phyloP scores from a whole-genome alignment of 176 grass and related monocot species.

The Olyra latifolia region DNA sequence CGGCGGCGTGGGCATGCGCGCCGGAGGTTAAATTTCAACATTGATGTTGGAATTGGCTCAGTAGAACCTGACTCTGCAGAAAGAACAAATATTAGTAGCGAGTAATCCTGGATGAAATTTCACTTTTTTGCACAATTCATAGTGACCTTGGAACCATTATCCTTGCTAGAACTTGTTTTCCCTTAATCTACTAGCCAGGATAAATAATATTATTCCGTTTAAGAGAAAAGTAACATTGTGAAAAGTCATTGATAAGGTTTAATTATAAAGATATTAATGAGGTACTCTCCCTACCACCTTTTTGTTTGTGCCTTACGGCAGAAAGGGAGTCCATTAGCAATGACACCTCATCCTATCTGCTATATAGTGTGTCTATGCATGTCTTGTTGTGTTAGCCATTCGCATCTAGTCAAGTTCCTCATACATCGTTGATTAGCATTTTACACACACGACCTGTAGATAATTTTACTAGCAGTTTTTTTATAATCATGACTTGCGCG shows the following conservation, averaged over 20 bases:
- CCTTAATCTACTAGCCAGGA: background rate
- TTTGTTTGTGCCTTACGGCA: background rate
- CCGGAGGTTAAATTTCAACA: background rate
- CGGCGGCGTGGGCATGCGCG: background rate
- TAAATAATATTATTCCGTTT: background rate
- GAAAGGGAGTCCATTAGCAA: background rate
- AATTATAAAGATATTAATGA: background rate
- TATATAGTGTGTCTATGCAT: background rate
- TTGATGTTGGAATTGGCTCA: background rate
- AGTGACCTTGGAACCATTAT: background rate
- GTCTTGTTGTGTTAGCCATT: background rate
- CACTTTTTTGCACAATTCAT: background rate
- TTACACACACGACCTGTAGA: background rate
- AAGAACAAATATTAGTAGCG: background rate
- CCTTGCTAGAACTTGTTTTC: too few relatives aligned
- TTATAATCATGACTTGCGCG: background rate
- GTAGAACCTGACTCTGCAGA: background rate
- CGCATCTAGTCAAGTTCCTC: background rate
- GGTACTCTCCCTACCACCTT: background rate
- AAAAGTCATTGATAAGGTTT: background rate
- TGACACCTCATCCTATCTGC: background rate
- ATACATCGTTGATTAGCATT: background rate
- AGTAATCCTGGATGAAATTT: background rate
- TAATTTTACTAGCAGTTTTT: constrained; percentile 26
- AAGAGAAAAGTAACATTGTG: background rate